Evolutionary conservation across 306 rosid genomes (phyloP).

Genomic region (Albizia julibrissin): DNA sequence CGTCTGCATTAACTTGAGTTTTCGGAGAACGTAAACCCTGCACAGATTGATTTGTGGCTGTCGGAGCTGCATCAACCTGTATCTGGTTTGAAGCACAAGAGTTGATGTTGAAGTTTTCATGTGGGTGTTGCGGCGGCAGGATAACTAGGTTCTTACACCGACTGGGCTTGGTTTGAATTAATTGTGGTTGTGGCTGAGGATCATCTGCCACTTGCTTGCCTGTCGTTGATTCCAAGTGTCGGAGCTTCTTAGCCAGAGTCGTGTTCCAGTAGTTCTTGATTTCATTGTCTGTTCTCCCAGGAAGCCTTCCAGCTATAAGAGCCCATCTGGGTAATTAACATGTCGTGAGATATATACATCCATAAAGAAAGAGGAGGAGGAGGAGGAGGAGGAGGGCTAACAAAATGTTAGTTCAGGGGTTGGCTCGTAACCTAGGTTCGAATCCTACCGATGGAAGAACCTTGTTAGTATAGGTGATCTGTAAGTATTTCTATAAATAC

Average conservation of each 20-base stretch:
- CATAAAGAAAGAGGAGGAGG: neutral
- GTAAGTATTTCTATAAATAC: too few species aligned
- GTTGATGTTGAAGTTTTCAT: neutral
- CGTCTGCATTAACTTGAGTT: neutral
- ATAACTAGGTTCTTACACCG: neutral
- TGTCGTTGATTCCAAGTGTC: neutral
- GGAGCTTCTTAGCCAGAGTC: neutral
- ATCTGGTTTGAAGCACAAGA: neutral
- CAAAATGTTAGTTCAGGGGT: too few species aligned
- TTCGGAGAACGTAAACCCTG: neutral
- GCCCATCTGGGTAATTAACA: neutral
- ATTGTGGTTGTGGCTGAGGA: neutral
- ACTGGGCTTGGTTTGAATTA: neutral
- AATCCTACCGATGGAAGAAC: too few species aligned
- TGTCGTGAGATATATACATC: too few species aligned
- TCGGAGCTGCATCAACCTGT: neutral
- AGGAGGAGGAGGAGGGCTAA: too few species aligned
- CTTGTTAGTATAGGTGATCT: too few species aligned
- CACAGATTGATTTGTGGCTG: neutral
- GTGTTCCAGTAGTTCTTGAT: slow-evolving; percentile 22
- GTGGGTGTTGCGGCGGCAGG: neutral
- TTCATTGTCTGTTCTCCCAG: slow-evolving; percentile 20
- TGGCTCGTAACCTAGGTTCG: too few species aligned
- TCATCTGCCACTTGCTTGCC: neutral
- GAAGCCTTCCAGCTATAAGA: slow-evolving; percentile 12